Percentiles rank a stretch among this genome's conserved stretches.
These are phyloP conservation scores for Phytophthora tentaculata DNA, from an alignment of 352 stramenopile species.

Conservation along the genomic window DNA sequence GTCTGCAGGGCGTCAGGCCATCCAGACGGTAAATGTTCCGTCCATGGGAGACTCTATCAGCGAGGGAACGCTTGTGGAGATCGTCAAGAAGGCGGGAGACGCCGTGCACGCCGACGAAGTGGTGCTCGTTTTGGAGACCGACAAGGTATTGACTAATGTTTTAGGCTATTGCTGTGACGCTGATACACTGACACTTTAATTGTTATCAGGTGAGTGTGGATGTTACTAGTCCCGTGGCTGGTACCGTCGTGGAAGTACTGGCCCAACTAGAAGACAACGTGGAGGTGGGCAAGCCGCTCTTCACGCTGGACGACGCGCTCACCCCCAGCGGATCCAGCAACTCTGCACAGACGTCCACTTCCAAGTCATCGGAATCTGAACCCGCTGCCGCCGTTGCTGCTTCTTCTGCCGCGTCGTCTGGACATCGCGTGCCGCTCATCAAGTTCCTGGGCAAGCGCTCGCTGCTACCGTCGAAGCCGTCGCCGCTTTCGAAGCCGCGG, in stretches of 20 bases:
- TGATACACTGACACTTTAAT: not conserved
- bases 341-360: constrained; percentile 17
- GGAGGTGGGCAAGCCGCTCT: constrained; percentile 93
- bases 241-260: constrained; percentile 94
- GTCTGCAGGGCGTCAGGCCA: constrained; percentile 44
- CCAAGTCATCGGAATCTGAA: constrained; percentile 42
- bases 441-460: constrained; percentile 79
- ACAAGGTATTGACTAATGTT: constrained; percentile 91
- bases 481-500: constrained; percentile 30
- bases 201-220: constrained; percentile 85
- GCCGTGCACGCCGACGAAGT: constrained; percentile 96
- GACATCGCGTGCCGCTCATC: constrained; percentile 64
- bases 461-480: constrained; percentile 54
- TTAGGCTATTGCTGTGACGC: not conserved
- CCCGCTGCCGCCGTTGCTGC: constrained; percentile 32
- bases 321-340: constrained; percentile 38
- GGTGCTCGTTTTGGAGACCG: constrained; percentile 98
- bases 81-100: constrained; percentile 94
- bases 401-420: constrained; percentile 20
- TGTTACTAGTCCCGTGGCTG: constrained; percentile 89
- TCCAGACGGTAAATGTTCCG: constrained; percentile 85
- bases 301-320: constrained; percentile 91
- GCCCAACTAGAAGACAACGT: constrained; percentile 97
- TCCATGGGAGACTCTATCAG: constrained; percentile 97
- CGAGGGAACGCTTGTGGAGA: constrained; percentile 97